Evolutionary conservation across 2,329 filamentous ascomycete genomes (phyloP).

Genomic region (Nigrograna mackinnonii): DNA sequence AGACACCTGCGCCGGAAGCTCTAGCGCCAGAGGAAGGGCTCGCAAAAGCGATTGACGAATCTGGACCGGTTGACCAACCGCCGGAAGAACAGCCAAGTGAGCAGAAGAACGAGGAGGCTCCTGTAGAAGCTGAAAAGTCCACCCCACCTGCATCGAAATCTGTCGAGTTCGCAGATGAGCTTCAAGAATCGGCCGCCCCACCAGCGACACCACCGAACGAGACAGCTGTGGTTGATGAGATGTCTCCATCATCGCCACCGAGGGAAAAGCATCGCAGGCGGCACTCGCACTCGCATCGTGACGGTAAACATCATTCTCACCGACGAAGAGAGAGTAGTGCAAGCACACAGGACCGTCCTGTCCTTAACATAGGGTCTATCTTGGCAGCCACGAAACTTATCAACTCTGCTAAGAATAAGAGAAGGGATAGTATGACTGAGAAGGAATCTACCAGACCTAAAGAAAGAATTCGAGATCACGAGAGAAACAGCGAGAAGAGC

Average conservation of each 20-base stretch:
- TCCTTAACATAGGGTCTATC: constrained; percentile 16
- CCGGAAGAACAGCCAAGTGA: neutral
- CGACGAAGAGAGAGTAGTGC: constrained; percentile 35
- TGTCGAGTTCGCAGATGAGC: too few relatives aligned
- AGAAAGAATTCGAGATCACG: constrained; percentile 19
- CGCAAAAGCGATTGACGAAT: neutral
- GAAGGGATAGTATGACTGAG: constrained; percentile 37
- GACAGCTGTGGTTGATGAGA: constrained; percentile 22
- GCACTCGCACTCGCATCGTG: constrained; percentile 31
- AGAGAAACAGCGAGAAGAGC: constrained; percentile 20
- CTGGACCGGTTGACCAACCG: constrained; percentile 2
- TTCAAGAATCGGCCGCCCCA: neutral
- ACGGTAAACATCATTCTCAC: constrained; percentile 27
- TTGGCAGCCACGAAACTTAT: constrained; percentile 22
- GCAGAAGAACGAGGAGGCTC: neutral
- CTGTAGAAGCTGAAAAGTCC: too few relatives aligned
- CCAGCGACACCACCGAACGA: constrained; percentile 25
- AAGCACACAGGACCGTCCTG: constrained; percentile 28
- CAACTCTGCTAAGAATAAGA: constrained; percentile 25
- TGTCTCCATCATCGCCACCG: neutral
- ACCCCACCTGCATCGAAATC: too few relatives aligned
- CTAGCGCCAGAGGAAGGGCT: neutral
- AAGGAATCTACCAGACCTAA: constrained; percentile 25
- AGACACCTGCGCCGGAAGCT: neutral
- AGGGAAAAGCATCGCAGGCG: constrained; percentile 30